Evolutionary conservation across 2,329 filamentous ascomycete genomes (phyloP).

Genomic region (Monilinia aucupariae): DNA sequence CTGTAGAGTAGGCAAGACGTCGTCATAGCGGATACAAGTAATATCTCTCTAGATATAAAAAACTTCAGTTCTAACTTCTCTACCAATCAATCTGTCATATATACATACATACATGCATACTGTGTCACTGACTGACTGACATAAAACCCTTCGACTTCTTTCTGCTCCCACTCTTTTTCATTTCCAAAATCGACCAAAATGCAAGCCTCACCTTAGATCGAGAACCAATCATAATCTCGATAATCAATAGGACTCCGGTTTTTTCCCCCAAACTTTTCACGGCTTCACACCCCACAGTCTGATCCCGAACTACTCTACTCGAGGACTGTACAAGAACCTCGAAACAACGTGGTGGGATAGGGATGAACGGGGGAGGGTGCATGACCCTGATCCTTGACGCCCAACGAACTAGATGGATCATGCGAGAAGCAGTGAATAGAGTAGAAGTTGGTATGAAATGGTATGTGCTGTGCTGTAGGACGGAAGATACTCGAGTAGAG

Average conservation of each 20-base stretch:
- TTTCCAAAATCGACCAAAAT: neutral
- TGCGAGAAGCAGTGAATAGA: neutral
- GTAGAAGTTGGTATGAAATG: neutral
- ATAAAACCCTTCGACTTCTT: no score
- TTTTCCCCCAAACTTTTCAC: neutral
- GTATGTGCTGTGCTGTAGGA: no score
- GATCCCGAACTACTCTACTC: constrained; percentile 8
- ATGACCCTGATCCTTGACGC: constrained; percentile 13
- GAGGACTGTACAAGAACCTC: constrained; percentile 11
- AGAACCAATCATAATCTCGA: neutral
- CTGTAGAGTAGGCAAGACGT: no score
- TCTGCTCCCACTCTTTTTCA: no score
- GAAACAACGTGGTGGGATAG: constrained; percentile 15
- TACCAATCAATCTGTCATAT: no score
- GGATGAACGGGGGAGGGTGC: constrained; percentile 2
- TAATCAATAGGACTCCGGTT: neutral
- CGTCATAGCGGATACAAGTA: neutral
- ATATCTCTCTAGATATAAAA: no score
- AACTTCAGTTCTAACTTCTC: no score
- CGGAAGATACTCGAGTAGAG: no score
- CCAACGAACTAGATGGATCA: no score
- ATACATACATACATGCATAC: no score
- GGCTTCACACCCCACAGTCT: constrained; percentile 14
- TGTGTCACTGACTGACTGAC: no score
- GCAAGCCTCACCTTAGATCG: neutral